These are phyloP conservation scores for Macaranga tanarius DNA, from an alignment of 441 rosid species.

Conservation along the genomic window DNA sequence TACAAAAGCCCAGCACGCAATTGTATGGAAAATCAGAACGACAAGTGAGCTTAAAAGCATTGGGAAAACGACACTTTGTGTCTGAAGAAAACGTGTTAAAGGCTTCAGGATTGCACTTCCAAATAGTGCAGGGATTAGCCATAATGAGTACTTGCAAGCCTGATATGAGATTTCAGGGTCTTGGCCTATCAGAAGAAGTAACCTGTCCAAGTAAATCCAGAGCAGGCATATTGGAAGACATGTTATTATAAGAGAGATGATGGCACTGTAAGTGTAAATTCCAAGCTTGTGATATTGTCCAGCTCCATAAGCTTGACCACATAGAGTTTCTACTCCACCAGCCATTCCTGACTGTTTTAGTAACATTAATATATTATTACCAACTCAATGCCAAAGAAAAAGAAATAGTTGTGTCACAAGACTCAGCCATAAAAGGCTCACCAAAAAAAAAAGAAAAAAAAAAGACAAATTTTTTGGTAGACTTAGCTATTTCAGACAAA, in stretches of 20 bases:
- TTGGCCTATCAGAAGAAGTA: conserved; percentile 45
- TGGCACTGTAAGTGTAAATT: conserved; percentile 43
- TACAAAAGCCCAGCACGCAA: conserved; percentile 49
- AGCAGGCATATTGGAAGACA: conserved; percentile 40
- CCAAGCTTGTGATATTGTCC: conserved; percentile 47
- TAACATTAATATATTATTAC: background rate
- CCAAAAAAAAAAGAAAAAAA: background rate
- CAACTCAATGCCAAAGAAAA: background rate
- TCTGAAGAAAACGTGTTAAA: conserved; percentile 42
- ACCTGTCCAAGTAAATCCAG: conserved; percentile 53
- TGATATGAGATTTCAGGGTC: conserved; percentile 46
- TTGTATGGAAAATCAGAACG: conserved; percentile 38
- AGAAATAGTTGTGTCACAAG: no score
- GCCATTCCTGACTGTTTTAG: conserved; percentile 50
- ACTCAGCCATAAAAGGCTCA: no score
- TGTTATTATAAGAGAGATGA: conserved; percentile 37
- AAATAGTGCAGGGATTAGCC: conserved; percentile 55
- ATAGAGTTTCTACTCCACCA: conserved; percentile 59
- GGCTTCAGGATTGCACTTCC: conserved; percentile 49
- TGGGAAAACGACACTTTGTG: conserved; percentile 49
- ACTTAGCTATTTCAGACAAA: no score
- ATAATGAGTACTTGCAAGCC: conserved; percentile 45
- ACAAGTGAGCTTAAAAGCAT: conserved; percentile 39
- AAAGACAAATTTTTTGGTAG: no score
- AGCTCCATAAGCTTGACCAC: conserved; percentile 75